Evolutionary conservation across 495 filamentous ascomycete genomes (phyloP).

Genomic region (Talaromyces borbonicus): DNA sequence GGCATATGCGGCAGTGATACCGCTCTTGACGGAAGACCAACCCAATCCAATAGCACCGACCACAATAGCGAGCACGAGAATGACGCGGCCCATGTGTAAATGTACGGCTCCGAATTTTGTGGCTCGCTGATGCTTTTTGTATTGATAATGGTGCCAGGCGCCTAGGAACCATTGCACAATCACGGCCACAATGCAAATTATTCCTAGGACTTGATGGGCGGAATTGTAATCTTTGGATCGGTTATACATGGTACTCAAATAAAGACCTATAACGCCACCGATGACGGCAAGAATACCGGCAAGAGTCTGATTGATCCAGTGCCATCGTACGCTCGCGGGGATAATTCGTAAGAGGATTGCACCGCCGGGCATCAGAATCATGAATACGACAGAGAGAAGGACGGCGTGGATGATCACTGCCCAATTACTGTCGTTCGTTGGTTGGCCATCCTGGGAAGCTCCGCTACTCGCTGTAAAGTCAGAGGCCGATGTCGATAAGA

Average conservation of each 20-base stretch:
- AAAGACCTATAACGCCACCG: conserved; percentile 41
- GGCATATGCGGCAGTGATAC: conserved; percentile 9
- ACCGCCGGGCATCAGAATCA: conserved; percentile 47
- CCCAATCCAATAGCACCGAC: conserved; percentile 28
- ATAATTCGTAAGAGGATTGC: conserved; percentile 38
- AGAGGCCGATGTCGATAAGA: conserved; percentile 9
- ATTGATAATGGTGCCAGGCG: conserved; percentile 38
- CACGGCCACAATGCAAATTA: conserved; percentile 38
- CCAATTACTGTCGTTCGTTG: conserved; percentile 18
- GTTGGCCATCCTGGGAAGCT: conserved; percentile 11
- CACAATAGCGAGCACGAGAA: conserved; percentile 37
- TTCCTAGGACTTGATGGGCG: conserved; percentile 50
- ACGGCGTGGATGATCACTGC: conserved; percentile 39
- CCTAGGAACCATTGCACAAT: conserved; percentile 39
- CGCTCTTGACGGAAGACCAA: conserved; percentile 11
- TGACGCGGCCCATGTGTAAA: conserved; percentile 40
- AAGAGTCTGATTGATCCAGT: conserved; percentile 36
- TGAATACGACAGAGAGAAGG: conserved; percentile 40
- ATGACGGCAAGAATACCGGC: conserved; percentile 32
- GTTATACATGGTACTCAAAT: conserved; percentile 40
- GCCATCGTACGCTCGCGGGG: conserved; percentile 33
- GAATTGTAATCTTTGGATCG: conserved; percentile 42
- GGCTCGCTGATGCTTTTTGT: conserved; percentile 29
- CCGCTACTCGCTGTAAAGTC: conserved; percentile 15
- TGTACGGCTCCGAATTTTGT: conserved; percentile 38